Evolutionary conservation across 2,329 filamentous ascomycete species (phyloP).

Genomic region (Eutypa lata): DNA sequence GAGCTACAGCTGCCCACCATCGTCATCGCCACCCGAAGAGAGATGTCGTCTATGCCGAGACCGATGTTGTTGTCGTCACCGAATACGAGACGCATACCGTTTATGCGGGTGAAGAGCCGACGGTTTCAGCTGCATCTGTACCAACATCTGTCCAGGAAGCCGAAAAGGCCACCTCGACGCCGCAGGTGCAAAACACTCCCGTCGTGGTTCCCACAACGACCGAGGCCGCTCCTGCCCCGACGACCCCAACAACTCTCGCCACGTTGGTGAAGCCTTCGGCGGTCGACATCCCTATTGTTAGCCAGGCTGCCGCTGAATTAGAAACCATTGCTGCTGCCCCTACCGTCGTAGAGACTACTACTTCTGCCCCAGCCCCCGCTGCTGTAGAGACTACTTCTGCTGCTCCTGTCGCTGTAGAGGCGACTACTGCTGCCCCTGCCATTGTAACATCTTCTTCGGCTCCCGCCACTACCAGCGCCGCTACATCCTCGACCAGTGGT

Average conservation of each 20-base stretch:
- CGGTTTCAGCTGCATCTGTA: constrained; percentile 2
- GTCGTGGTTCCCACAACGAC: constrained; percentile 8
- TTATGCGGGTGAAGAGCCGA: constrained; percentile 16
- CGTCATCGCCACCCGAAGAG: constrained; percentile 27
- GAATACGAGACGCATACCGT: constrained; percentile 28
- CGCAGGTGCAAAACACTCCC: no score
- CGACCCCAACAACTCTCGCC: constrained; percentile 21
- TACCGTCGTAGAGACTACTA: not conserved
- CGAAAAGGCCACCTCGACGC: not conserved
- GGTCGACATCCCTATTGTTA: not conserved
- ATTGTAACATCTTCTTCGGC: constrained; percentile 4
- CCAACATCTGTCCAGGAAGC: not conserved
- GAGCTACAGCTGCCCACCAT: constrained; percentile 21
- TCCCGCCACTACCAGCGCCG: not conserved
- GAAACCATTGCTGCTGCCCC: not conserved
- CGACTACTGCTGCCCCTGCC: constrained; percentile 6
- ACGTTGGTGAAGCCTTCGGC: constrained; percentile 17
- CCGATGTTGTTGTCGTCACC: constrained; percentile 27
- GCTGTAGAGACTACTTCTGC: constrained; percentile 1
- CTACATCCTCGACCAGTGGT: constrained; percentile 6
- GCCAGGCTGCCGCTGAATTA: not conserved
- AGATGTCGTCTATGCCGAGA: constrained; percentile 23
- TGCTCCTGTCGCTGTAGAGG: not conserved
- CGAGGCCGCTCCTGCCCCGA: not conserved
- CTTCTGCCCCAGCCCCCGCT: not conserved